Conservation (phyloP, 1,284 basidiomycete species). For the Rhodotorula sp. region DNA sequence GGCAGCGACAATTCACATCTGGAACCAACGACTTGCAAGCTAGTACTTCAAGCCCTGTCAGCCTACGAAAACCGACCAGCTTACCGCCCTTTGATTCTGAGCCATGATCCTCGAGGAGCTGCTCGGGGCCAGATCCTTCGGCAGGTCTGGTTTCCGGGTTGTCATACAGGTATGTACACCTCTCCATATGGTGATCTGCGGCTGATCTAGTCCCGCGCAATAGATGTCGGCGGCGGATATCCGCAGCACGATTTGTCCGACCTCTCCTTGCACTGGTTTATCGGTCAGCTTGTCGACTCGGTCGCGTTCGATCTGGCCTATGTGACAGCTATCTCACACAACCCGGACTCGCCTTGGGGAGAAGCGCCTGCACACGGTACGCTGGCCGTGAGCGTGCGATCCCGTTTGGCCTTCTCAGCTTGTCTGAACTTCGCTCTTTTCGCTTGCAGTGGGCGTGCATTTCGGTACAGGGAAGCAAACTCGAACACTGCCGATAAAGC, state of each 20-base stretch:
- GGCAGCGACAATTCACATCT: background rate
- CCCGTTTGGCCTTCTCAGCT: background rate
- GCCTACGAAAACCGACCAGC: background rate
- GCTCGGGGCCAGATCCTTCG: background rate
- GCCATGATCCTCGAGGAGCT: background rate
- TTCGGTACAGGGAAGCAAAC: no score
- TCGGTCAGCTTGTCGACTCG: background rate
- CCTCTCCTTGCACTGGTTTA: constrained; percentile 16
- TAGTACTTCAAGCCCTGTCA: background rate
- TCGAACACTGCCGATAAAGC: background rate
- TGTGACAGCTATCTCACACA: background rate
- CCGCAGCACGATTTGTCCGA: constrained; percentile 9
- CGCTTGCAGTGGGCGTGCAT: constrained; percentile 5
- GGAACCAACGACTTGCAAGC: background rate
- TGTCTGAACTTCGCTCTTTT: background rate
- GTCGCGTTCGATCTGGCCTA: constrained; percentile 8
- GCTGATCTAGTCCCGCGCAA: no score
- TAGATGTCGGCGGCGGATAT: constrained; percentile 27
- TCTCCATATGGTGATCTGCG: no score
- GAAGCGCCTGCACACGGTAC: constrained; percentile 15
- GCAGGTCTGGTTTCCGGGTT: constrained; percentile 11
- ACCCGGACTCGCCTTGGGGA: constrained; percentile 7
- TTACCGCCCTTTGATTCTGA: background rate
- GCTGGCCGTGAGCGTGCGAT: background rate
- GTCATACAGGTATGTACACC: background rate